These are phyloP conservation scores for Leccinum pachyderme DNA, from an alignment of 1,284 basidiomycete species.

Conservation along the genomic window DNA sequence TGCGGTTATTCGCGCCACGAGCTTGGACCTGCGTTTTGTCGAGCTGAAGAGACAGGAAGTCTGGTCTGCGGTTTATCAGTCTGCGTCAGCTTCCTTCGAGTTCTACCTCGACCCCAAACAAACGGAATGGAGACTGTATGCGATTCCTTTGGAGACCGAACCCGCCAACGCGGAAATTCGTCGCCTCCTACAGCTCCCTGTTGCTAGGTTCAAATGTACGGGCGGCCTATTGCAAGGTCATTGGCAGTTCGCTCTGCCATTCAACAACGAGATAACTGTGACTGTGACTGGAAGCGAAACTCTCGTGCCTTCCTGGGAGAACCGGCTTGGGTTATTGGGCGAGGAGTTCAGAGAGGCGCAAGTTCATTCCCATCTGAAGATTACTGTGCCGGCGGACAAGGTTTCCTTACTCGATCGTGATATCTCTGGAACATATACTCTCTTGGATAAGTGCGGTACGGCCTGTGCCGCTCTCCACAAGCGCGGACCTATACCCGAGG, in stretches of 20 bases:
- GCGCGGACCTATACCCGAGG: constrained; percentile 44
- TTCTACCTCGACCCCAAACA: constrained; percentile 74
- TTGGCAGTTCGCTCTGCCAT: constrained; percentile 85
- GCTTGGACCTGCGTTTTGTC: constrained; percentile 78
- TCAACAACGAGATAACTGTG: constrained; percentile 52
- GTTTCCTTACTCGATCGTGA: constrained; percentile 68
- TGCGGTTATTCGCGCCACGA: constrained; percentile 63
- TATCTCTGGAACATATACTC: constrained; percentile 76
- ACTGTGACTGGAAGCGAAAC: constrained; percentile 68
- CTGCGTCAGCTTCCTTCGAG: constrained; percentile 70
- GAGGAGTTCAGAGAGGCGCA: constrained; percentile 64
- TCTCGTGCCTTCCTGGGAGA: constrained; percentile 82
- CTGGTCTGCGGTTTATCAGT: constrained; percentile 83
- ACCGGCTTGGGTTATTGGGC: constrained; percentile 73
- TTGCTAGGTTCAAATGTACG: constrained; percentile 71
- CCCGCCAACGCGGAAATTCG: constrained; percentile 83
- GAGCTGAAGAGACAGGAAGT: constrained; percentile 84
- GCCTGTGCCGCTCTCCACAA: constrained; percentile 86
- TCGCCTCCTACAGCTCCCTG: constrained; percentile 68
- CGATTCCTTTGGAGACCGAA: constrained; percentile 62
- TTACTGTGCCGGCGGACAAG: constrained; percentile 56
- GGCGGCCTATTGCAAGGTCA: constrained; percentile 63
- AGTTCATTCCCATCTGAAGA: constrained; percentile 66
- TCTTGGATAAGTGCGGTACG: constrained; percentile 86
- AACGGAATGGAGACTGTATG: constrained; percentile 87